Percentiles rank a stretch among this genome's conserved stretches.
Conservation (phyloP, 768 basidiomycete genomes). For the Termitomyces sp. region DNA sequence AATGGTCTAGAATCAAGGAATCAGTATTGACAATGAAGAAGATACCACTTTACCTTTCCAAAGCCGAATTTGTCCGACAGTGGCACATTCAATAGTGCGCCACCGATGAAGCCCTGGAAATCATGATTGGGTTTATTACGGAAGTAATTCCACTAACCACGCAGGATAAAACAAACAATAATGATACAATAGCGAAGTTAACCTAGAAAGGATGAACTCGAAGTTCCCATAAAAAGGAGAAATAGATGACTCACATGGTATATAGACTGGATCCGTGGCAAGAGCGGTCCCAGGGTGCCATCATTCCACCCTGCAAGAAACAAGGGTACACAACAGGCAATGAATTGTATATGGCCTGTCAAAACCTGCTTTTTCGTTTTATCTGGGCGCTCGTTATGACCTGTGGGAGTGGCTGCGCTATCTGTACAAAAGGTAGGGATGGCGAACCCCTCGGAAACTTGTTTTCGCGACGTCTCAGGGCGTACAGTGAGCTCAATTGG, state of each 20-base stretch:
- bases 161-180: conserved; percentile 37
- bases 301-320: conserved; percentile 32
- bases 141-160: conserved; percentile 12
- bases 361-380: conserved; percentile 18
- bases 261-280: conserved; percentile 5
- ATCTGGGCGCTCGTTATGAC: neutral
- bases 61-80: conserved; percentile 23
- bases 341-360: conserved; percentile 39
- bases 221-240: neutral
- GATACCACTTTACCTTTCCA: conserved; percentile 19
- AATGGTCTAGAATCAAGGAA: conserved; percentile 13
- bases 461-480: conserved; percentile 9
- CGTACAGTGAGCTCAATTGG: conserved; percentile 7
- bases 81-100: conserved; percentile 24
- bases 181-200: conserved; percentile 32
- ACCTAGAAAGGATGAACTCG: conserved; percentile 18
- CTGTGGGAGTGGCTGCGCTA: neutral
- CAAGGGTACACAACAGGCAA: conserved; percentile 47
- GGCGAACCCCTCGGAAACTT: conserved; percentile 1
- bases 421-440: neutral
- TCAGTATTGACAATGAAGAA: neutral
- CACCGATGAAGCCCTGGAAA: conserved; percentile 23
- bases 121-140: no score
- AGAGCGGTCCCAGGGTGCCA: conserved; percentile 7
- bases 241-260: neutral